Evolutionary conservation across 768 basidiomycete species (phyloP).

Genomic region (Neoboletus magnificus): DNA sequence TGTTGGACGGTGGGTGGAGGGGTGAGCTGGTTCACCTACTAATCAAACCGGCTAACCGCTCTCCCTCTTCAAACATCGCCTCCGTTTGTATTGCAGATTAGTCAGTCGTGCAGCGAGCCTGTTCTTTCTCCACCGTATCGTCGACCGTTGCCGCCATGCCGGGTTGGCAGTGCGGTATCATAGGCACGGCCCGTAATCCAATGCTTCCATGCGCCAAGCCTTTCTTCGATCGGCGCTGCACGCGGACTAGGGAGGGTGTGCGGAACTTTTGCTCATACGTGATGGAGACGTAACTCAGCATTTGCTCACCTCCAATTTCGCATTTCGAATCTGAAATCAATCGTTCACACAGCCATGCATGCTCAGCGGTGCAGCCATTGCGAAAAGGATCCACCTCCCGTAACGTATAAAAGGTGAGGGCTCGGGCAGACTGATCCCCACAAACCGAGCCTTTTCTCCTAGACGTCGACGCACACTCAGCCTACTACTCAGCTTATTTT

Average conservation of each 20-base stretch:
- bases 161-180: neutral
- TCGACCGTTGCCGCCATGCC: neutral
- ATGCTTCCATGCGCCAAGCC: neutral
- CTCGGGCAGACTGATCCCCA: slow-evolving; percentile 1
- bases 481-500: neutral
- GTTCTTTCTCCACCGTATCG: slow-evolving; percentile 6
- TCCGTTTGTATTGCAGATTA: neutral
- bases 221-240: slow-evolving; percentile 11
- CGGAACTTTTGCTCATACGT: neutral
- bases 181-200: neutral
- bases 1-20: neutral
- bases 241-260: slow-evolving; percentile 2
- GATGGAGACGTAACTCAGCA: slow-evolving; percentile 1
- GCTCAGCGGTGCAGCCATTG: neutral
- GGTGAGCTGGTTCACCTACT: slow-evolving; percentile 2
- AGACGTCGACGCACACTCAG: neutral
- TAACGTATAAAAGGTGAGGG: slow-evolving; percentile 20
- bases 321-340: neutral
- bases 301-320: neutral
- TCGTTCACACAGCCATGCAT: neutral
- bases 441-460: neutral
- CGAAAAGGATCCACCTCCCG: neutral
- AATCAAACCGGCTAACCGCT: neutral
- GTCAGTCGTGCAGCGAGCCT: neutral
- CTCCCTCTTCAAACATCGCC: neutral